Evolutionary conservation across 192 early-diverging fungal species (phyloP).

Genomic region (Powellomyces hirtus): DNA sequence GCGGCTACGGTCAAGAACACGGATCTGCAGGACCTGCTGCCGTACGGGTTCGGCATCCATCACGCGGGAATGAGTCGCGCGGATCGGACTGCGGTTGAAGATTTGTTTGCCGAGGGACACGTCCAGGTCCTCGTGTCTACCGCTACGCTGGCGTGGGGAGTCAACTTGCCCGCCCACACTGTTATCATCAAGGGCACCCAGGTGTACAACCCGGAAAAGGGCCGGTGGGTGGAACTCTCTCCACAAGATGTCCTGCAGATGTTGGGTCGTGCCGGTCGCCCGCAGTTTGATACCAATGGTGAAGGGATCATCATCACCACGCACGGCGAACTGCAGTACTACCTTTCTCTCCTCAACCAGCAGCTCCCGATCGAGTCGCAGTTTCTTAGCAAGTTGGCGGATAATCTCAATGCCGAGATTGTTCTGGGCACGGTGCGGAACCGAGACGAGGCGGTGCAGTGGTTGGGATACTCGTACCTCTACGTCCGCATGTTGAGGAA

Average conservation of each 20-base stretch:
- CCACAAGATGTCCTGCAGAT: constrained; percentile 98
- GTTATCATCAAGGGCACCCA: constrained; percentile 99
- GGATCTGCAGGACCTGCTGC: constrained; percentile 84
- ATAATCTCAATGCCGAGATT: constrained; percentile 95
- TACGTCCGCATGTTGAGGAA: constrained; percentile 96
- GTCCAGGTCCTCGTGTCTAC: constrained; percentile 93
- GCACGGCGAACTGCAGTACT: constrained; percentile 90
- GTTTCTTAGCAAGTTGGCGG: constrained; percentile 80
- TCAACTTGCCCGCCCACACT: constrained; percentile 96
- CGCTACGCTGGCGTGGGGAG: constrained; percentile 98
- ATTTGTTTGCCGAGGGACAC: constrained; percentile 87
- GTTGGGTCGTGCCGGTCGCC: constrained; percentile 95
- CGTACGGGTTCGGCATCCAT: constrained; percentile 94
- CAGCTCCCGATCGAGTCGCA: constrained; percentile 98
- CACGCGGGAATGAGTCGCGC: constrained; percentile 93
- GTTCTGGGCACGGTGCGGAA: constrained; percentile 88
- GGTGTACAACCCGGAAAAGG: constrained; percentile 94
- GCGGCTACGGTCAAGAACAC: constrained; percentile 76
- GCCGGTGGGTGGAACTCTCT: constrained; percentile 89
- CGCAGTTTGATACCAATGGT: constrained; percentile 92
- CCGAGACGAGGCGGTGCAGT: constrained; percentile 91
- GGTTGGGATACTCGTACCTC: constrained; percentile 94
- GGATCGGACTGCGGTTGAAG: constrained; percentile 91
- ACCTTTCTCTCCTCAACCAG: constrained; percentile 89
- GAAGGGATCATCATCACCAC: constrained; percentile 97